A percentile compares a stretch with the other conserved stretches of the same genome.
Evolutionary conservation across 1,139 yeast species (phyloP).

Genomic region (Yamadazyma triangularis): DNA sequence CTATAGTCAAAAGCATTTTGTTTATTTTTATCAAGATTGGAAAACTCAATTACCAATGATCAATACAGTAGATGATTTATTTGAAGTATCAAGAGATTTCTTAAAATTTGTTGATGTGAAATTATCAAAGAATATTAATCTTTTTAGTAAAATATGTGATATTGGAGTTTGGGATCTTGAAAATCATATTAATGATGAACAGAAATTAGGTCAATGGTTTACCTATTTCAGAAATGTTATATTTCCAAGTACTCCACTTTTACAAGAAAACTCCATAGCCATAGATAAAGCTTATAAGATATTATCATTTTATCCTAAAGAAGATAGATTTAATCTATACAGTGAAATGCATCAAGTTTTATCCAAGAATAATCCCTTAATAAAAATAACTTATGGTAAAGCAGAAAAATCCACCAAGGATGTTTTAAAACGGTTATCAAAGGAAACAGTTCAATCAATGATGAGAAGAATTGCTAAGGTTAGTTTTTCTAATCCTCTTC

Average conservation of each 20-base stretch:
- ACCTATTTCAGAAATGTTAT: conserved; percentile 61
- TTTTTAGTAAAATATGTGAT: conserved; percentile 60
- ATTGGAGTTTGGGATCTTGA: conserved; percentile 43
- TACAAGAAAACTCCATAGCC: conserved; percentile 58
- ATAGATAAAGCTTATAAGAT: conserved; percentile 59
- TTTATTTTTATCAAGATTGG: conserved; percentile 57
- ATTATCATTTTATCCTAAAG: conserved; percentile 51
- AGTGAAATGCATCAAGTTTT: conserved; percentile 69
- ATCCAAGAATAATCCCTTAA: conserved; percentile 52
- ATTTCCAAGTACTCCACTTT: conserved; percentile 61
- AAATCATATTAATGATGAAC: conserved; percentile 13
- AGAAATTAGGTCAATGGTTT: conserved; percentile 47
- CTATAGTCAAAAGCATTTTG: conserved; percentile 27
- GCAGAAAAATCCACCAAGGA: conserved; percentile 84
- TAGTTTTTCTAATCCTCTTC: conserved; percentile 78
- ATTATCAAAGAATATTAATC: conserved; percentile 43
- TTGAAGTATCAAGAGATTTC: conserved; percentile 42
- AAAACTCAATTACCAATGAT: conserved; percentile 32
- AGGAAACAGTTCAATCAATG: conserved; percentile 73
- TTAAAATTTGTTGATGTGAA: conserved; percentile 55
- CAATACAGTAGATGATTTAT: conserved; percentile 39
- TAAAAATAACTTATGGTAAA: conserved; percentile 60
- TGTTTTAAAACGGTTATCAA: conserved; percentile 79
- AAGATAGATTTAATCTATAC: conserved; percentile 71
- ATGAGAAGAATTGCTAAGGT: conserved; percentile 74